phyloP scores from a whole-genome alignment of 2,329 filamentous ascomycete species.

The Drechmeria coniospora region DNA sequence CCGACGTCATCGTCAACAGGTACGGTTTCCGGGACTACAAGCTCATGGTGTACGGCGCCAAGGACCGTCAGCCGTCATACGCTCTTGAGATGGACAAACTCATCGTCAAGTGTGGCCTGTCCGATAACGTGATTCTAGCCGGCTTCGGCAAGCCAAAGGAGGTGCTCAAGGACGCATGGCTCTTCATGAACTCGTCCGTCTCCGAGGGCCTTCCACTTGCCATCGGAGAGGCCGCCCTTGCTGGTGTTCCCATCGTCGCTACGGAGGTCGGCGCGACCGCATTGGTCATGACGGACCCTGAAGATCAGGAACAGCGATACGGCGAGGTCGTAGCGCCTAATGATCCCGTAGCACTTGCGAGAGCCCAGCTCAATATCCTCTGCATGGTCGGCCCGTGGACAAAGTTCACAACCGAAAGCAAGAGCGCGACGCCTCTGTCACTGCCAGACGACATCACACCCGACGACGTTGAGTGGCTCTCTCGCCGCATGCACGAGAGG shows the following conservation, averaged over 20 bases:
- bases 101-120: constrained; percentile 38
- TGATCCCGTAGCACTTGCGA: constrained; percentile 42
- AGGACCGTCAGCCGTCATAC: constrained; percentile 46
- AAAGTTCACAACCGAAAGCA: constrained; percentile 37
- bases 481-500: constrained; percentile 45
- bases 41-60: constrained; percentile 46
- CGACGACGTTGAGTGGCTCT: constrained; percentile 36
- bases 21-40: constrained; percentile 51
- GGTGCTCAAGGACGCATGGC: constrained; percentile 39
- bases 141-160: constrained; percentile 41
- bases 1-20: constrained; percentile 49
- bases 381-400: constrained; percentile 47
- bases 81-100: constrained; percentile 43
- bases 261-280: constrained; percentile 41
- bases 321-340: constrained; percentile 50
- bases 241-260: constrained; percentile 38
- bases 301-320: constrained; percentile 30
- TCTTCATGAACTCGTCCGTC: constrained; percentile 42
- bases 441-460: constrained; percentile 24
- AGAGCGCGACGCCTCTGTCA: constrained; percentile 12
- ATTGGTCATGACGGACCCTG: constrained; percentile 37
- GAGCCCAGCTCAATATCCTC: constrained; percentile 46
- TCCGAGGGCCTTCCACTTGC: constrained; percentile 41
- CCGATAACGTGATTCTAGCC: constrained; percentile 32
- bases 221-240: constrained; percentile 40